Base-by-base conservation (phyloP, 441 rosid genomes). In the Codiaeum variegatum region DNA sequence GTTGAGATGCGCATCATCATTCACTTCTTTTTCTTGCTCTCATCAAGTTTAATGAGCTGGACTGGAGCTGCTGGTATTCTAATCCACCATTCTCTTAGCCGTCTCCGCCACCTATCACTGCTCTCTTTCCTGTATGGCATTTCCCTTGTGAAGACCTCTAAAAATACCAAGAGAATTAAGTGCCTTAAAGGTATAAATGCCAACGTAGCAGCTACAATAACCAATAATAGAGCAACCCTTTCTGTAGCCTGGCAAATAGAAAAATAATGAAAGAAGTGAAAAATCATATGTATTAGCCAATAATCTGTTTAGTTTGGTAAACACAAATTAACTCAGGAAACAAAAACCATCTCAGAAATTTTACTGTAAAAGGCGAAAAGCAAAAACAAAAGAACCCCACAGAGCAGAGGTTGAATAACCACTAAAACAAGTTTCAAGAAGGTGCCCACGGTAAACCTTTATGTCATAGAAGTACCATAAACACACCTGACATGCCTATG, bases 21-120 rank as follows among this genome's bases (percentile, higher is more conserved):
- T 86, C 82, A 83, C 75, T 87, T 91, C 88, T 79, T 88, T 78
- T 91, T 94, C 88, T 86, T 93, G 79, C 74, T 78, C 23, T 86
- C 92, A 26, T 86, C 92, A 0, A 78, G 64, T 85, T 82, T 87
- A 72, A 85, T 72, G 62, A 94, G 86, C 78, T 83, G 88, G 75
- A 94, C 95, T 10, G 94, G 92, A 54, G 97, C 98, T 72, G 97
- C 95, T 0, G 98, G 97, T 72, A 94, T 83, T 72, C 92, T 85
- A 66, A 87, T 67, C 98, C 96, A 94, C 98, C 98, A 91, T 71
- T 94, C 98, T 79, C 90, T 85, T 47, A 89, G n/a, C 73, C 95
- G 86, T 74, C 97, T 83, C 67, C 87, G 73, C 75, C 75, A 75
- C 78, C 88, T 82, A 59, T 83, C 82, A 59, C 83, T 83, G 88